These are phyloP conservation scores for Sugiyamaella americana DNA, from an alignment of 805 yeast species.

Conservation along the genomic window DNA sequence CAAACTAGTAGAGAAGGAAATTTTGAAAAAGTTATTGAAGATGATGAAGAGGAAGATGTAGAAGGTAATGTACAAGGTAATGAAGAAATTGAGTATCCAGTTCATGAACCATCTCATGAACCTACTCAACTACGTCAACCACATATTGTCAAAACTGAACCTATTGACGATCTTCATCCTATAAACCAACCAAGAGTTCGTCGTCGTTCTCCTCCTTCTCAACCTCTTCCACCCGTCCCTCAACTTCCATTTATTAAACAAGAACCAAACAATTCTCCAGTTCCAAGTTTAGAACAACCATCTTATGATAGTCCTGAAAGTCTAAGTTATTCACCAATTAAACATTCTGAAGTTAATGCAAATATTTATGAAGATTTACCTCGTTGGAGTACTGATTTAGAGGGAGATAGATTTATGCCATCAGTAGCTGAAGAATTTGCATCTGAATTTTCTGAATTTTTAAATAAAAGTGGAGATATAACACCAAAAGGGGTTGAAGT, in stretches of 20 bases:
- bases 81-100: too few relatives aligned
- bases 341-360: constrained; percentile 3
- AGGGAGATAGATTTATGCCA: constrained; percentile 6
- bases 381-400: not conserved
- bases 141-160: not conserved
- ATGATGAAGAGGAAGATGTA: too few relatives aligned
- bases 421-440: constrained; percentile 19
- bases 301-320: constrained; percentile 9
- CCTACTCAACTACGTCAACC: not conserved
- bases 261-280: constrained; percentile 10
- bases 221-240: constrained; percentile 2
- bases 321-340: constrained; percentile 12
- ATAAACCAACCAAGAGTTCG: too few relatives aligned
- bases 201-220: not conserved
- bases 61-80: too few relatives aligned
- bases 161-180: not conserved
- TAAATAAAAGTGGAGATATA: not conserved
- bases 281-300: constrained; percentile 13
- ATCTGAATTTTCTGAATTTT: constrained; percentile 15
- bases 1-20: not conserved
- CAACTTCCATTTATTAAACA: constrained; percentile 2
- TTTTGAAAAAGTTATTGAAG: too few relatives aligned
- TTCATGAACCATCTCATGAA: too few relatives aligned
- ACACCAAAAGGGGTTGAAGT: too few relatives aligned
- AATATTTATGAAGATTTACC: not conserved